phyloP scores from a whole-genome alignment of 345 rosid species.

The Rhodomyrtus tomentosa region DNA sequence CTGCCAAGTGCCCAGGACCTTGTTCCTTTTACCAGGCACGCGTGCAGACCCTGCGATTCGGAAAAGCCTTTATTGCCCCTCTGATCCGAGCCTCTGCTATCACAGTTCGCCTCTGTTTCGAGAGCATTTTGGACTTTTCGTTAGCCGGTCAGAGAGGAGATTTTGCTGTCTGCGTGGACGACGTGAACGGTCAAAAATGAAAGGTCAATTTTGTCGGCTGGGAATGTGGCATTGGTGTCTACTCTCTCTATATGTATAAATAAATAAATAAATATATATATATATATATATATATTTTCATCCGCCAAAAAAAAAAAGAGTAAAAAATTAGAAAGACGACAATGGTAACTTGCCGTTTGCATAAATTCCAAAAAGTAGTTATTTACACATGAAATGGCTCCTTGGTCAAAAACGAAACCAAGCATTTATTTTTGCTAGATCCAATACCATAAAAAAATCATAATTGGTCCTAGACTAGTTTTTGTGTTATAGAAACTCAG shows the following conservation, averaged over 20 bases:
- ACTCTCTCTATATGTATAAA: too few species aligned
- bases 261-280: too few species aligned
- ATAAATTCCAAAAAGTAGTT: not conserved
- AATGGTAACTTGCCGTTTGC: not conserved
- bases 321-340: not conserved
- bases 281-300: too few species aligned
- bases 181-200: not conserved
- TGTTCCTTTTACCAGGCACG: not conserved
- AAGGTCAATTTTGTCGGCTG: not conserved
- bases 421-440: not conserved
- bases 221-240: not conserved
- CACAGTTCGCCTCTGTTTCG: not conserved
- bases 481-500: too few species aligned
- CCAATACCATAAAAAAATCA: not conserved
- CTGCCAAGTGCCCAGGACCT: not conserved
- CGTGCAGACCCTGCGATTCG: not conserved
- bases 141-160: rapidly evolving
- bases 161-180: not conserved
- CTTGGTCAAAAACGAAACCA: not conserved
- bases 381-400: not conserved
- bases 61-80: not conserved
- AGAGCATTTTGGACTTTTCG: not conserved
- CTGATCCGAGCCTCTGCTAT: not conserved
- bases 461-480: too few species aligned
- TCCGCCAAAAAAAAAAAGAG: not conserved